phyloP scores from a whole-genome alignment of 139 green algal genomes.

The Eudorina sp. region DNA sequence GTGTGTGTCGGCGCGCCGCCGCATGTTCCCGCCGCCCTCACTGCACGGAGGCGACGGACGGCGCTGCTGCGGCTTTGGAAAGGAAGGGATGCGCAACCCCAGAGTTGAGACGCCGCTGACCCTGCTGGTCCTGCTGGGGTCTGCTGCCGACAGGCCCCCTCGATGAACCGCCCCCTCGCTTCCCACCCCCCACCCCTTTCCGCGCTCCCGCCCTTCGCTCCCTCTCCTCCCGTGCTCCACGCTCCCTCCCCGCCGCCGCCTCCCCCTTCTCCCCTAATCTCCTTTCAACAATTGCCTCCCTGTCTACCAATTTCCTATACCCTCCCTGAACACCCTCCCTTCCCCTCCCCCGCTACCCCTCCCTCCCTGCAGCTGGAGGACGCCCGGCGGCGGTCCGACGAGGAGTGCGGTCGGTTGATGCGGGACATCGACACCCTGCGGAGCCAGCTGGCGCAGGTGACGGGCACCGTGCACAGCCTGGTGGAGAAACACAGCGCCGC shows the following conservation, averaged over 20 bases:
- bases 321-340: background rate
- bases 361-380: constrained; percentile 19
- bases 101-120: too few species aligned
- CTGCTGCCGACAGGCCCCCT: too few species aligned
- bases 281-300: background rate
- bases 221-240: background rate
- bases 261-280: background rate
- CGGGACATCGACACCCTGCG: constrained; percentile 42
- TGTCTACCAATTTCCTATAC: background rate
- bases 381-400: constrained; percentile 9
- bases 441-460: constrained; percentile 41
- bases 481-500: constrained; percentile 39
- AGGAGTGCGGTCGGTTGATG: constrained; percentile 39
- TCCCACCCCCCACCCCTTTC: too few species aligned
- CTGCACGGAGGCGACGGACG: too few species aligned
- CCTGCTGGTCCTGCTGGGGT: too few species aligned
- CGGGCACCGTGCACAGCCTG: constrained; percentile 31
- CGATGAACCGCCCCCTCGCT: too few species aligned
- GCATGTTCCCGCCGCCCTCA: too few species aligned
- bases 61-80: too few species aligned
- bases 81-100: too few species aligned
- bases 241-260: background rate
- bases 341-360: background rate
- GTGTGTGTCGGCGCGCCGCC: too few species aligned
- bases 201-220: too few species aligned